A percentile compares a stretch with the other conserved stretches of the same genome.
phyloP scores from a whole-genome alignment of 2,329 filamentous ascomycete species.

The Amauroascus verrucosus region DNA sequence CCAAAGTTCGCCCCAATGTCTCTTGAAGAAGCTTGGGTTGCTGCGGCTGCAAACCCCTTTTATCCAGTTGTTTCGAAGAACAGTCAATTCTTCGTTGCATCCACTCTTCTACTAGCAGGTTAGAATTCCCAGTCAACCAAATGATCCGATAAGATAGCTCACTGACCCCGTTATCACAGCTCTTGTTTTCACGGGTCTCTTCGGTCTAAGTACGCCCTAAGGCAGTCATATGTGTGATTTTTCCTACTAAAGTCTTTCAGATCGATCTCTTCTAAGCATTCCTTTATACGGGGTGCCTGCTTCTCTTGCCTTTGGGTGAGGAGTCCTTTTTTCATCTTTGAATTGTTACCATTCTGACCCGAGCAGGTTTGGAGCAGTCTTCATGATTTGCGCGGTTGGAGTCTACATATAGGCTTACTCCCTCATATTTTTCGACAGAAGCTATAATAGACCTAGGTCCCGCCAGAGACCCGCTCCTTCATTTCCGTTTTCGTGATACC shows the following conservation, averaged over 20 bases:
- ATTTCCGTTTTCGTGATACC: not conserved
- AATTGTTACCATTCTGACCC: conserved; percentile 11
- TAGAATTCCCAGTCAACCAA: conserved; percentile 16
- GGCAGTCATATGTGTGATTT: not conserved
- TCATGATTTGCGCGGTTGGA: conserved; percentile 97
- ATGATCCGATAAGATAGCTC: not conserved
- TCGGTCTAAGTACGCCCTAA: conserved; percentile 66
- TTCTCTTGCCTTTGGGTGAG: conserved; percentile 81
- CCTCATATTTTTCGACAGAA: conserved; percentile 17
- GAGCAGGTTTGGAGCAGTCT: conserved; percentile 77
- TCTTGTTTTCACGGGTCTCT: conserved; percentile 63
- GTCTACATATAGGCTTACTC: conserved; percentile 68
- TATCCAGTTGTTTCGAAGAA: conserved; percentile 68
- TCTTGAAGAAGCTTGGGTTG: conserved; percentile 85
- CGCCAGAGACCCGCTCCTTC: not conserved
- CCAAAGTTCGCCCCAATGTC: conserved; percentile 39
- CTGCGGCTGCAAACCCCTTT: conserved; percentile 79
- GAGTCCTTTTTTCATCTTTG: conserved; percentile 11
- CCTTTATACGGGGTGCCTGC: conserved; percentile 73
- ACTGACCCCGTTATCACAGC: conserved; percentile 31
- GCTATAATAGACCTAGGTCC: conserved; percentile 27
- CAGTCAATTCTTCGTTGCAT: conserved; percentile 72
- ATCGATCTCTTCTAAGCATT: conserved; percentile 69
- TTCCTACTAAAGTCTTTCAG: conserved; percentile 40
- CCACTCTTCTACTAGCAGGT: conserved; percentile 61